Base-by-base conservation (phyloP, 1,284 basidiomycete species). In the Phylloboletellus chloephorus region DNA sequence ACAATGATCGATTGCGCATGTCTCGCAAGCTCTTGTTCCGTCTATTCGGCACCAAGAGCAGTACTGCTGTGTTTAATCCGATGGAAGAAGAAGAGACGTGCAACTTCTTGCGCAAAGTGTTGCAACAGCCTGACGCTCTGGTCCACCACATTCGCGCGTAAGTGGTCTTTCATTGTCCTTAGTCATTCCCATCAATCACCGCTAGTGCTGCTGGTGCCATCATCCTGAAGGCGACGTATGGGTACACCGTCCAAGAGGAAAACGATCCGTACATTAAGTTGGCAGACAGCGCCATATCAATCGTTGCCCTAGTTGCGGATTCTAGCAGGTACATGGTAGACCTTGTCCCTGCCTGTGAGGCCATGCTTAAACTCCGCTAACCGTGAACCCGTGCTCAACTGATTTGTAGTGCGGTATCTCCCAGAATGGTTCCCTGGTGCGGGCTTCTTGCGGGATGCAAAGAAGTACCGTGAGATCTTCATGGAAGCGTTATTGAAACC, bases 371-470 rank as follows among this genome's bases (percentile, higher is more conserved):
- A 15, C 2, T n/a, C 8, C 3, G 1, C 28, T 17, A 1, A 0
- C 6, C 11, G 12, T 20, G 20, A 13, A 28, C 15, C 15, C 7
- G 23, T n/a, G n/a, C 26, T 48, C 10, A 49, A 6, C 2, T 13
- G 7, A 22, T 23, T 19, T 34, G 4, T 20, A 68, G 66, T 78
- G 36, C 61, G 56, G 32, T 46, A 64, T 31, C 45, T 77, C 6
- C 74, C 75, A 0, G 65, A 68, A 43, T 76, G 73, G 74, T 41
- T 74, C 5, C 74, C 74, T 25, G 74, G 74, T 0, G 59, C 62
- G 17, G 60, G 64, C 0, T 77, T 76, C 57, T 55, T 73, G 47
- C 53, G 54, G 19, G 61, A 61, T 7, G 73, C 70, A 4, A 54
- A 61, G 9, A 41, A 52, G 22, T 72, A 67, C 63, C 56, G 48